Percentiles rank a stretch among this genome's conserved stretches.
Conservation (phyloP, 441 rosid species). For the Euphorbia corollata region DNA sequence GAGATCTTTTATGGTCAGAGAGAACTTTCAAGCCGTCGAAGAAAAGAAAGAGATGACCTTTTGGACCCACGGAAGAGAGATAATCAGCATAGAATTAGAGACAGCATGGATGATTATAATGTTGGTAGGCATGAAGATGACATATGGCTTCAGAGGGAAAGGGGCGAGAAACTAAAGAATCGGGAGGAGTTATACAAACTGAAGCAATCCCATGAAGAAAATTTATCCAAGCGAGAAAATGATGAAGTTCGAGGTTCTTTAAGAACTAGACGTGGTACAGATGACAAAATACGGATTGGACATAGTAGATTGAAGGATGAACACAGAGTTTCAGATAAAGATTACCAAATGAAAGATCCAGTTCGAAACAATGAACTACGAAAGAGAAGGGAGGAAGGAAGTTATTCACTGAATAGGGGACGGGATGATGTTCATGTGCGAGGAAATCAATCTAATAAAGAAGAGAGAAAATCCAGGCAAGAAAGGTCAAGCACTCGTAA, state of each 20-base stretch:
- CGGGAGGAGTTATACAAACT: slow-evolving; percentile 58
- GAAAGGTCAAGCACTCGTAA: slow-evolving; percentile 54
- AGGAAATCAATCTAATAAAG: slow-evolving; percentile 39
- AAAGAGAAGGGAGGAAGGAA: slow-evolving; percentile 75
- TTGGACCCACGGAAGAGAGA: slow-evolving; percentile 71
- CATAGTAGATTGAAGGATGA: slow-evolving; percentile 58
- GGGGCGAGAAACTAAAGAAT: slow-evolving; percentile 63
- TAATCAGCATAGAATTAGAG: slow-evolving; percentile 70
- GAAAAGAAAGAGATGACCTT: slow-evolving; percentile 70
- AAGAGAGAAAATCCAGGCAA: slow-evolving; percentile 69
- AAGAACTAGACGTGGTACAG: slow-evolving; percentile 57
- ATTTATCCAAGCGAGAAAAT: slow-evolving; percentile 46
- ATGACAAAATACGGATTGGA: slow-evolving; percentile 60
- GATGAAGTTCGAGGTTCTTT: slow-evolving; percentile 53
- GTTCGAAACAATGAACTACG: slow-evolving; percentile 54
- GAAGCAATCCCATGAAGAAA: slow-evolving; percentile 49
- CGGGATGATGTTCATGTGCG: slow-evolving; percentile 54
- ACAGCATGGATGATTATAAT: slow-evolving; percentile 56
- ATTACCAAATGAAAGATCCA: slow-evolving; percentile 55
- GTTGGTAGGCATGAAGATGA: slow-evolving; percentile 78
- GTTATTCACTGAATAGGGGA: slow-evolving; percentile 48
- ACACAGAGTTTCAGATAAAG: slow-evolving; percentile 59
- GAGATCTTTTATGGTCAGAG: slow-evolving; percentile 51
- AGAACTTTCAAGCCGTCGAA: slow-evolving; percentile 57
- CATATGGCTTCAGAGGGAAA: slow-evolving; percentile 60